Evolutionary conservation across 192 early-diverging fungal species (phyloP), one percentile per base, ranked within the genome.

Genomic region (Podila epicladia): DNA sequence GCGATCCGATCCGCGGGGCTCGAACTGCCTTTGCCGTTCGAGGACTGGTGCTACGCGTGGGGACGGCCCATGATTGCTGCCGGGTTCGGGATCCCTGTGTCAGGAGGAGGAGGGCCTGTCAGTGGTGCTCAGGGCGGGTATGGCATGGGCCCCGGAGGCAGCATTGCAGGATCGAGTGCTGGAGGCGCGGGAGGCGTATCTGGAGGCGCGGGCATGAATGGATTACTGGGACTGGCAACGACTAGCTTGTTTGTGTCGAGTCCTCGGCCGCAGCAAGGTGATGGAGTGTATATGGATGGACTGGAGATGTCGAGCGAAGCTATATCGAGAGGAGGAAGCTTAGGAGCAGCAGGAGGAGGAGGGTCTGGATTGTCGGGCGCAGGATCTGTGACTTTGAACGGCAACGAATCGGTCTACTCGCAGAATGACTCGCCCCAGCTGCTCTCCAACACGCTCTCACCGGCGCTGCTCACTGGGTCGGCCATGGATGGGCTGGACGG

Each of bases 41-140:
- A 80, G 45, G 77, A 80, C 12, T 80, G 77, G 77, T 80, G 77
- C n/a, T 73, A 73, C 61, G 77, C 77, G 6, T 80, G 77, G 77
- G 77, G 77, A 17, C 53, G 71, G 35, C 66, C 77, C 7, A 65
- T 65, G 49, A 73, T 80, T 60, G 71, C 69, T 7, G 45, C 71
- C 24, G 67, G 77, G 5, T 80, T 80, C 59, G 77, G 77, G 45
- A 64, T 80, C 29, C 61, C 62, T 15, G 45, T 37, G 15, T 15
- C 33, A 9, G 65, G 69, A 48, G 62, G 59, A 45, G 50, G 48
- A 31, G 64, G 31, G 9, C 20, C 9, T 7, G 35, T 1, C 35
- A 58, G 65, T 11, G 38, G 58, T 45, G 48, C 35, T 24, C 13
- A n/a, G 24, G 58, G 59, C 13, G 59, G 12, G n/a, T 55, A 55